Percentiles rank a stretch among this genome's conserved stretches.
These are phyloP conservation scores for Cytospora schulzeri DNA, from an alignment of 2,329 filamentous ascomycete genomes.

Conservation along the genomic window DNA sequence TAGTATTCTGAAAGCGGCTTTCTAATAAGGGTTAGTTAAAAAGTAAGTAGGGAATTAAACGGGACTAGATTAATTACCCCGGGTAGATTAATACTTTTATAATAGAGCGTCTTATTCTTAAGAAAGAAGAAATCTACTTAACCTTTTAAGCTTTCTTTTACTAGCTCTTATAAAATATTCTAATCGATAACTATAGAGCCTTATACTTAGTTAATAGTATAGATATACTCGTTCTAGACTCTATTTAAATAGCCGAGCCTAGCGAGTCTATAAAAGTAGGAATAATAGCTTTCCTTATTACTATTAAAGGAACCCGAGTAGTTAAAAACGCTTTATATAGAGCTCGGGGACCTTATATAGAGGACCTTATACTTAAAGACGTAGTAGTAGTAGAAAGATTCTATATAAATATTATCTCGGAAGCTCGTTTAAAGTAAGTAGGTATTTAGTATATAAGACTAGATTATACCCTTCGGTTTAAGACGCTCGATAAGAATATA, in stretches of 20 bases:
- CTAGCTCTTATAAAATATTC: background rate
- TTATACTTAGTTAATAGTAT: background rate
- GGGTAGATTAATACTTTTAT: background rate
- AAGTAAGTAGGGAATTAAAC: background rate
- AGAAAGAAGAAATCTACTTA: background rate
- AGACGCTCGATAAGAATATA: no score
- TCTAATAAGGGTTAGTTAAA: background rate
- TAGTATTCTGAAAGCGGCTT: background rate
- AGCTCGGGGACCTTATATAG: background rate
- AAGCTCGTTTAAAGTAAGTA: background rate
- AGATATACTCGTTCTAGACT: background rate
- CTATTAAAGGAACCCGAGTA: background rate
- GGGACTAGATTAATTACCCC: background rate
- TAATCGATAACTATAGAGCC: background rate
- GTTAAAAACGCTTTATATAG: background rate
- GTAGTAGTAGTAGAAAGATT: background rate
- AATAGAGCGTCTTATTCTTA: background rate
- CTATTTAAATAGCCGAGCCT: background rate
- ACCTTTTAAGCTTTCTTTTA: background rate
- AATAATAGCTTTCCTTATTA: background rate
- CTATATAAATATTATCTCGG: conserved; percentile 2
- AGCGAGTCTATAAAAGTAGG: background rate
- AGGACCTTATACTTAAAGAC: background rate
- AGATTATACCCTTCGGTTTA: background rate
- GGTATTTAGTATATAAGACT: background rate